These are phyloP conservation scores for Saccharomycopsis amapae DNA, from an alignment of 805 yeast genomes.

Conservation along the genomic window DNA sequence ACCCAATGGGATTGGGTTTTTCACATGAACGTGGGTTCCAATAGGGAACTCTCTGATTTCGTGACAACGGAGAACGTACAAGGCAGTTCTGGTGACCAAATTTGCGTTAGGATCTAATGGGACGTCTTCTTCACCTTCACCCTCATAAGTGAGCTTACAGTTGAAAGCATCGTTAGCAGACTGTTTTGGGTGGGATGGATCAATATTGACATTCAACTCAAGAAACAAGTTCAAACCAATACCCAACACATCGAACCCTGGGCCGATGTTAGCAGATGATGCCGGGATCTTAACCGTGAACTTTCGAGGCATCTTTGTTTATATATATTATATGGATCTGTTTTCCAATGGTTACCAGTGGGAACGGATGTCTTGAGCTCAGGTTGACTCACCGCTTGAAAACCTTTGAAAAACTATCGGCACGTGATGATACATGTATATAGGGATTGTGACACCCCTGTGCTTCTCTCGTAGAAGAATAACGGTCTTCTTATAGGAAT, in stretches of 20 bases:
- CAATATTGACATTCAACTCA: constrained; percentile 61
- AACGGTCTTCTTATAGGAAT: too few relatives aligned
- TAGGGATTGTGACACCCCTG: too few relatives aligned
- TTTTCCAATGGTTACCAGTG: too few relatives aligned
- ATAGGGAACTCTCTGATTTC: constrained; percentile 67
- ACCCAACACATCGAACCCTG: constrained; percentile 96
- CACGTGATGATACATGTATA: too few relatives aligned
- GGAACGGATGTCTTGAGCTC: too few relatives aligned
- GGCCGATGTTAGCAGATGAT: constrained; percentile 96
- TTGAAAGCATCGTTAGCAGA: constrained; percentile 50
- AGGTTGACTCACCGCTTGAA: too few relatives aligned
- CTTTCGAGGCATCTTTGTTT: constrained; percentile 28
- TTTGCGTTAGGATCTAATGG: constrained; percentile 74
- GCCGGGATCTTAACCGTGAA: constrained; percentile 81
- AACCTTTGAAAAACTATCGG: too few relatives aligned
- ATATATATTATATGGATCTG: background rate
- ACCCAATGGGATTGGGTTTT: constrained; percentile 91
- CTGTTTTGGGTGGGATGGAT: constrained; percentile 37
- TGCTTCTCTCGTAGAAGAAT: too few relatives aligned
- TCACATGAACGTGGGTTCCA: constrained; percentile 75
- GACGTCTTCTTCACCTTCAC: constrained; percentile 76
- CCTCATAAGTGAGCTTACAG: constrained; percentile 62
- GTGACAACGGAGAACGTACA: constrained; percentile 84
- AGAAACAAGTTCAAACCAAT: constrained; percentile 75
- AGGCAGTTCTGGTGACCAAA: constrained; percentile 86